phyloP scores from a whole-genome alignment of 2,329 filamentous ascomycete species.

The Penicillium hesseltinei region DNA sequence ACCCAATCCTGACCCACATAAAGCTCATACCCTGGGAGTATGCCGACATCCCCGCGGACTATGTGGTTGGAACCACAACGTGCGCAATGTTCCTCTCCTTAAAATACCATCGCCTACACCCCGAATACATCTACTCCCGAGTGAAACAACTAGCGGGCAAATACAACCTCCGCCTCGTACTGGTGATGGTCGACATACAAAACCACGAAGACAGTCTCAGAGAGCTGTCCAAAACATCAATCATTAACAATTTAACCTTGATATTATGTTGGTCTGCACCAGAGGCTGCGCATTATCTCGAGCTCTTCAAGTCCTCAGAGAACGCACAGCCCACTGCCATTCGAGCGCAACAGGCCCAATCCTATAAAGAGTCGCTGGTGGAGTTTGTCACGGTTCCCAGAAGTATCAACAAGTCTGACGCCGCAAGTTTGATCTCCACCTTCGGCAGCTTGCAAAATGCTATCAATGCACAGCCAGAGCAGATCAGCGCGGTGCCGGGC shows the following conservation, averaged over 20 bases:
- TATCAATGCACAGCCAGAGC: constrained; percentile 82
- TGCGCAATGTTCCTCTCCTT: constrained; percentile 90
- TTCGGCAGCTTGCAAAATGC: constrained; percentile 88
- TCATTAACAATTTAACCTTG: constrained; percentile 89
- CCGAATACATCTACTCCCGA: constrained; percentile 95
- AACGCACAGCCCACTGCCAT: constrained; percentile 80
- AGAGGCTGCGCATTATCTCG: constrained; percentile 89
- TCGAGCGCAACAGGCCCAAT: constrained; percentile 76
- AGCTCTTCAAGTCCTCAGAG: constrained; percentile 93
- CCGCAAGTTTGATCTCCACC: constrained; percentile 81
- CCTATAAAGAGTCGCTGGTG: constrained; percentile 80
- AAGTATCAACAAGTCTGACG: constrained; percentile 92
- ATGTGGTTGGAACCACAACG: constrained; percentile 80
- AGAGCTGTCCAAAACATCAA: constrained; percentile 85
- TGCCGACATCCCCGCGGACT: constrained; percentile 93
- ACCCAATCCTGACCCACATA: constrained; percentile 82
- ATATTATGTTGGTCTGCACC: constrained; percentile 92
- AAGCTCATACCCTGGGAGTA: constrained; percentile 91
- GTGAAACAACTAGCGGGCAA: constrained; percentile 80
- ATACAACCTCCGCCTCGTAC: constrained; percentile 80
- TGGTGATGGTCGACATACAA: constrained; percentile 90
- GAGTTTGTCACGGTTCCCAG: constrained; percentile 91
- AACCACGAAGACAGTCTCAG: constrained; percentile 89
- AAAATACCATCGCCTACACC: constrained; percentile 95
- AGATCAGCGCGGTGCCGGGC: constrained; percentile 78